Conservation (phyloP, 73 alveolate genomes). For the Tetrahymena elliotti region DNA sequence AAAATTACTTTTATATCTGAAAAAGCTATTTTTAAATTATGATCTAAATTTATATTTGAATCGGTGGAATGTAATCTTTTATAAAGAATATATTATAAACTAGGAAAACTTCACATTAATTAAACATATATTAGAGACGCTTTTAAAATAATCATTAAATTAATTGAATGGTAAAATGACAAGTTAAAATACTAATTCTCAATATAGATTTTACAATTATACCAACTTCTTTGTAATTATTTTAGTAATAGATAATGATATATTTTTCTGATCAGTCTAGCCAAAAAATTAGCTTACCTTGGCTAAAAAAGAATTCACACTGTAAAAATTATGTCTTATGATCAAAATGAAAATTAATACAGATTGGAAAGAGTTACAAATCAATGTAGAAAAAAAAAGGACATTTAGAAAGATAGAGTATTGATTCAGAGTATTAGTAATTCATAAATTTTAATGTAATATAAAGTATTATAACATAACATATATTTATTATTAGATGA, state of each 20-base stretch:
- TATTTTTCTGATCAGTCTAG: not conserved
- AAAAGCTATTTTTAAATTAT: not conserved
- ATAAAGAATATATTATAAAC: too few species aligned
- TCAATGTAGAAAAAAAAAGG: too few species aligned
- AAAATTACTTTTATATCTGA: not conserved
- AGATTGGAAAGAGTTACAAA: too few species aligned
- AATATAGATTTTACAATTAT: too few species aligned
- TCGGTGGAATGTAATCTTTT: not conserved
- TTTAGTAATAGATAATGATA: not conserved
- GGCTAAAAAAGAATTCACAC: not conserved
- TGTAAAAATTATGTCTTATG: not conserved
- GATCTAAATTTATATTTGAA: not conserved
- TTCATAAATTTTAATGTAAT: not conserved
- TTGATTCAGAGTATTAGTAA: too few species aligned
- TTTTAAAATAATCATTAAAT: not conserved
- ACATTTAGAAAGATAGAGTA: not conserved
- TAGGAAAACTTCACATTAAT: not conserved
- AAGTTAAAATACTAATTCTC: not conserved
- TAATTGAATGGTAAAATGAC: not conserved
- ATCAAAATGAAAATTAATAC: not conserved
- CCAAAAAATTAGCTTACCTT: not conserved
- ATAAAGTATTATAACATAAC: too few species aligned
- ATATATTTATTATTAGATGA: not conserved
- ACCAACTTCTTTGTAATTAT: too few species aligned
- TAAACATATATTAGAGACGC: not conserved